phyloP scores from a whole-genome alignment of 192 early-diverging fungal species.

The Haplosporangium gracile region DNA sequence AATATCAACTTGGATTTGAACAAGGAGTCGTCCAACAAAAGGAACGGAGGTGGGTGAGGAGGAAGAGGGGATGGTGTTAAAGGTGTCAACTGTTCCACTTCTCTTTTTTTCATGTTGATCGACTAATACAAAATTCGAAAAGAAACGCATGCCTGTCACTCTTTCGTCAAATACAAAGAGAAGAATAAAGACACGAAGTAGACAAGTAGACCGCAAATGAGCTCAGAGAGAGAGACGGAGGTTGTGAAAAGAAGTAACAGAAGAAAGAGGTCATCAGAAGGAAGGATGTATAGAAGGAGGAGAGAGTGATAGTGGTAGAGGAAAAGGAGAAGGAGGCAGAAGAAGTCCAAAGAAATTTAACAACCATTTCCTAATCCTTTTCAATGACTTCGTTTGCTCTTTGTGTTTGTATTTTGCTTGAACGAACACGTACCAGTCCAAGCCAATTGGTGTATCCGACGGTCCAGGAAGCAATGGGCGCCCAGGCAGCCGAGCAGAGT shows the following conservation, averaged over 20 bases:
- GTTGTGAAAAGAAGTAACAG: too few relatives aligned
- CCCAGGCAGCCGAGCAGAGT: slow-evolving; percentile 56
- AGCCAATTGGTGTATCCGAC: slow-evolving; percentile 64
- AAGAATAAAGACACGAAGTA: not conserved
- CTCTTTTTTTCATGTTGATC: not conserved
- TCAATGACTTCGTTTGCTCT: not conserved
- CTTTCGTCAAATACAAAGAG: not conserved
- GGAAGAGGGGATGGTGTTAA: not conserved
- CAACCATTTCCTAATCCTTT: too few relatives aligned
- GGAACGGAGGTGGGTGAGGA: not conserved
- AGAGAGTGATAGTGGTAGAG: too few relatives aligned
- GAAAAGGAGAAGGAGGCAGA: too few relatives aligned
- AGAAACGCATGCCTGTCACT: not conserved
- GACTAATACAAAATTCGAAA: not conserved
- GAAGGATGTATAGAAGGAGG: too few relatives aligned
- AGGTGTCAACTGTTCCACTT: not conserved
- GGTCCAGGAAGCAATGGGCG: slow-evolving; percentile 61
- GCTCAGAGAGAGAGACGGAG: too few relatives aligned
- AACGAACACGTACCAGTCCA: slow-evolving; percentile 47
- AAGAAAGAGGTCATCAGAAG: too few relatives aligned
- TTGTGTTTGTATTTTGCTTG: not conserved
- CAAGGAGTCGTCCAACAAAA: not conserved
- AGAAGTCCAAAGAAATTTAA: too few relatives aligned
- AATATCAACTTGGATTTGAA: not conserved
- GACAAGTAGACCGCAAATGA: too few relatives aligned